These are phyloP conservation scores for Diospyros lotus DNA, from an alignment of 148 eudicot genomes.

Conservation along the genomic window DNA sequence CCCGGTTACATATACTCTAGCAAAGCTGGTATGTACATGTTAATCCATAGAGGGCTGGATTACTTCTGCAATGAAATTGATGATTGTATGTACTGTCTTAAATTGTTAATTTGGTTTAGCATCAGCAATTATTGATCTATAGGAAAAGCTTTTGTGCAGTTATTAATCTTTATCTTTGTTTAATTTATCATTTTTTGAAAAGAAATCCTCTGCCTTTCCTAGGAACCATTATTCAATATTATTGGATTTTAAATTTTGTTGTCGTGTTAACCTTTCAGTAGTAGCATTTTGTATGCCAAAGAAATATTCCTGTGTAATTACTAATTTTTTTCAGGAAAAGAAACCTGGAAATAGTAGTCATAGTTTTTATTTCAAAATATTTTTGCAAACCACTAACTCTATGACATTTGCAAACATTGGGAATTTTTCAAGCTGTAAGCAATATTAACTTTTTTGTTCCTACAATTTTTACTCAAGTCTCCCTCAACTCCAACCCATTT, in stretches of 20 bases:
- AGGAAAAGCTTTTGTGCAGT: not conserved
- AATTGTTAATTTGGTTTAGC: not conserved
- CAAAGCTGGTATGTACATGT: slow-evolving; percentile 55
- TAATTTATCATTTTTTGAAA: not conserved
- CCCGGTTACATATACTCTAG: slow-evolving; percentile 90
- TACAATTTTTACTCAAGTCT: too few relatives aligned
- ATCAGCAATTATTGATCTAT: slow-evolving; percentile 1
- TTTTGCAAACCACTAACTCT: not conserved
- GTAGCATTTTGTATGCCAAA: not conserved
- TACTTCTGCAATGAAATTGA: not conserved
- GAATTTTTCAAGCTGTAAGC: too few relatives aligned
- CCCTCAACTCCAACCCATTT: too few relatives aligned
- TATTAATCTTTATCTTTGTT: not conserved
- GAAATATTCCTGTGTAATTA: not conserved
- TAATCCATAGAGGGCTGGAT: slow-evolving; percentile 5
- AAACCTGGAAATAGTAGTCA: not conserved
- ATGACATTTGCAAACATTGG: too few relatives aligned
- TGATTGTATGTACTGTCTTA: not conserved
- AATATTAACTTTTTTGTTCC: too few relatives aligned
- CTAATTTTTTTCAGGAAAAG: not conserved
- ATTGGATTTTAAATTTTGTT: not conserved
- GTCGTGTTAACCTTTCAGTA: not conserved
- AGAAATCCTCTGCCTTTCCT: not conserved
- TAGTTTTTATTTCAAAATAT: not conserved
- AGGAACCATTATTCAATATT: not conserved